phyloP scores from a whole-genome alignment of 2,329 filamentous ascomycete species.

The Lachnellula hyalina region DNA sequence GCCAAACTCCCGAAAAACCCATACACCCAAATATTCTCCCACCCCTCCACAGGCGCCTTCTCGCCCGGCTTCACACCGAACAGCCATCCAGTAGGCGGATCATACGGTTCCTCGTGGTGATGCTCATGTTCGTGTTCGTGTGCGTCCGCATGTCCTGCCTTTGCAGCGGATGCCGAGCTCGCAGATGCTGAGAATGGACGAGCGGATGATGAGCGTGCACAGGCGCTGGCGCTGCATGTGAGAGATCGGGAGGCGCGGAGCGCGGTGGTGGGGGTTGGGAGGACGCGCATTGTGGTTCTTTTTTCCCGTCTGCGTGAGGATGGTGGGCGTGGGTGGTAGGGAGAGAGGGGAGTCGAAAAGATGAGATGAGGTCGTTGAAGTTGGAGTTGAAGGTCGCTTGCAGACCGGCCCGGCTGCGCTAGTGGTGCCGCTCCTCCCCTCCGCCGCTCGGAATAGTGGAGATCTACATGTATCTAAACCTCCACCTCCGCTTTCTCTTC shows the following conservation, averaged over 20 bases:
- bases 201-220: not conserved
- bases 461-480: too few relatives aligned
- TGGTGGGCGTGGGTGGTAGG: not conserved
- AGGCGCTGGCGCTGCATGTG: not conserved
- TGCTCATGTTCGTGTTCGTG: not conserved
- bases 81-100: slow-evolving; percentile 86
- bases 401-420: too few relatives aligned
- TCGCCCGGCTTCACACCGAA: slow-evolving; percentile 92
- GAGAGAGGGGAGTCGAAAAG: too few relatives aligned
- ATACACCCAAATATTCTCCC: slow-evolving; percentile 83
- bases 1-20: slow-evolving; percentile 77
- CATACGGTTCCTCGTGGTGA: slow-evolving; percentile 56
- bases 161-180: not conserved
- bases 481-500: too few relatives aligned
- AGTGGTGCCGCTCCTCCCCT: too few relatives aligned
- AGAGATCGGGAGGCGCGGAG: not conserved
- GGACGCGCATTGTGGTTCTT: not conserved
- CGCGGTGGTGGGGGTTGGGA: not conserved
- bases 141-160: not conserved
- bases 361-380: not conserved
- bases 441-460: too few relatives aligned
- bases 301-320: not conserved
- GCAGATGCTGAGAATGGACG: not conserved
- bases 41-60: slow-evolving; percentile 93
- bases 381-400: not conserved